Evolutionary conservation across 805 yeast species (phyloP).

Genomic region (Candida easanensis): DNA sequence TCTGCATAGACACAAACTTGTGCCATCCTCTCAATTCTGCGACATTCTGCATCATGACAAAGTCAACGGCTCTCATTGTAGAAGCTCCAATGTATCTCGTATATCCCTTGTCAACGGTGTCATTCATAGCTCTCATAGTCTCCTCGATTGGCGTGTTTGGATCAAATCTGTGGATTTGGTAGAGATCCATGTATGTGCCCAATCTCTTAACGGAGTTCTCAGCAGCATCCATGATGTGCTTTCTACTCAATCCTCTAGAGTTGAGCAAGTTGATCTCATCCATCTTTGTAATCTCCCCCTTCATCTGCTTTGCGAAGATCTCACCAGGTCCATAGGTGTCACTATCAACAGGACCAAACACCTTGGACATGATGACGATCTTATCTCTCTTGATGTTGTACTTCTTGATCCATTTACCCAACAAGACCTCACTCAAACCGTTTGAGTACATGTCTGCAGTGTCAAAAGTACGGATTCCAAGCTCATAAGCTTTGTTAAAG

Average conservation of each 20-base stretch:
- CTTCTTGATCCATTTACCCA: constrained; percentile 51
- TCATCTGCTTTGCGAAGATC: neutral
- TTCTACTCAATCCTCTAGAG: constrained; percentile 39
- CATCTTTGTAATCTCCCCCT: neutral
- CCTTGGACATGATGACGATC: constrained; percentile 52
- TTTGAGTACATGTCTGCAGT: constrained; percentile 49
- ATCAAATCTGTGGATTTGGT: constrained; percentile 54
- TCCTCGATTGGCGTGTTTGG: constrained; percentile 43
- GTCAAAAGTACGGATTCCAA: constrained; percentile 46
- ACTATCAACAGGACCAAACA: constrained; percentile 13
- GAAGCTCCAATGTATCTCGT: constrained; percentile 62
- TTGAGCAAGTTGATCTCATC: constrained; percentile 23
- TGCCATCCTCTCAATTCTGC: constrained; percentile 58
- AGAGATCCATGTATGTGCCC: constrained; percentile 45
- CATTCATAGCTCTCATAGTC: constrained; percentile 53
- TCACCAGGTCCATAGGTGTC: constrained; percentile 1
- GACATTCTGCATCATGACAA: constrained; percentile 48
- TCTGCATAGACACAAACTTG: constrained; percentile 59
- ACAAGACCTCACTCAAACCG: constrained; percentile 43
- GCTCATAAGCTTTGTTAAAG: constrained; percentile 43
- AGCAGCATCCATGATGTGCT: constrained; percentile 45
- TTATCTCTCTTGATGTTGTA: constrained; percentile 50
- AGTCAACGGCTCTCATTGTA: constrained; percentile 53
- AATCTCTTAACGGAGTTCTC: constrained; percentile 38
- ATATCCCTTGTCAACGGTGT: constrained; percentile 44